phyloP scores from a whole-genome alignment of 768 basidiomycete species.

The Amanita subjunquillea region DNA sequence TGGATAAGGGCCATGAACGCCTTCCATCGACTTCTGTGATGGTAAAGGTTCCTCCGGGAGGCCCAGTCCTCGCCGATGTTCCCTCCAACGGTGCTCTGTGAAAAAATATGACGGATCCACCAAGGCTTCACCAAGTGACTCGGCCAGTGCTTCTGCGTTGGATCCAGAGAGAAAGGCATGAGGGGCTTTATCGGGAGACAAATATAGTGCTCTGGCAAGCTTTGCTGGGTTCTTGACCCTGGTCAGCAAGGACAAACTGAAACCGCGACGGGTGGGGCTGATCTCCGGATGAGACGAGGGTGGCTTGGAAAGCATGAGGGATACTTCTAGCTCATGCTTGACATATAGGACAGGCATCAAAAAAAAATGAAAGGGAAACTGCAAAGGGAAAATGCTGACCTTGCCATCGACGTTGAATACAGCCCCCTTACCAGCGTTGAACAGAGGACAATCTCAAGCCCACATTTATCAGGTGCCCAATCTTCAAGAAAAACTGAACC shows the following conservation, averaged over 20 bases:
- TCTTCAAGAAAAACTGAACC: neutral
- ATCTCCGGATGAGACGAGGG: slow-evolving; percentile 55
- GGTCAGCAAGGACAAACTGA: slow-evolving; percentile 56
- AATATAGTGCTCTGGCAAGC: slow-evolving; percentile 60
- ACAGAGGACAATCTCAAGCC: slow-evolving; percentile 56
- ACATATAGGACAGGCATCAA: neutral
- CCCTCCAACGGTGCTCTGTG: slow-evolving; percentile 64
- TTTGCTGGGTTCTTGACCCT: slow-evolving; percentile 64
- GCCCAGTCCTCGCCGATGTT: slow-evolving; percentile 65
- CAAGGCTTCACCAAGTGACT: slow-evolving; percentile 39
- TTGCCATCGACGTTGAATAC: slow-evolving; percentile 78
- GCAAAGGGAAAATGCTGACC: slow-evolving; percentile 25
- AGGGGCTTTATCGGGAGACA: slow-evolving; percentile 48
- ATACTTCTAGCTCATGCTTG: slow-evolving; percentile 76
- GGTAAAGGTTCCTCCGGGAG: slow-evolving; percentile 60
- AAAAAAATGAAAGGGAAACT: neutral
- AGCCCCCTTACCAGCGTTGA: slow-evolving; percentile 74
- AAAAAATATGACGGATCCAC: slow-evolving; percentile 75
- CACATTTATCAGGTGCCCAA: neutral
- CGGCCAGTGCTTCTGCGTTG: slow-evolving; percentile 52
- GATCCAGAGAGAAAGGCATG: slow-evolving; percentile 65
- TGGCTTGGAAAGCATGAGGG: slow-evolving; percentile 72
- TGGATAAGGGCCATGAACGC: slow-evolving; percentile 40
- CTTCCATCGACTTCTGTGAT: slow-evolving; percentile 12
- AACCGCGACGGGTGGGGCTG: slow-evolving; percentile 47